Percentiles rank a stretch among this genome's conserved stretches.
Evolutionary conservation across 805 yeast species (phyloP).

Genomic region (Sugiyamaella qingdaonensis): DNA sequence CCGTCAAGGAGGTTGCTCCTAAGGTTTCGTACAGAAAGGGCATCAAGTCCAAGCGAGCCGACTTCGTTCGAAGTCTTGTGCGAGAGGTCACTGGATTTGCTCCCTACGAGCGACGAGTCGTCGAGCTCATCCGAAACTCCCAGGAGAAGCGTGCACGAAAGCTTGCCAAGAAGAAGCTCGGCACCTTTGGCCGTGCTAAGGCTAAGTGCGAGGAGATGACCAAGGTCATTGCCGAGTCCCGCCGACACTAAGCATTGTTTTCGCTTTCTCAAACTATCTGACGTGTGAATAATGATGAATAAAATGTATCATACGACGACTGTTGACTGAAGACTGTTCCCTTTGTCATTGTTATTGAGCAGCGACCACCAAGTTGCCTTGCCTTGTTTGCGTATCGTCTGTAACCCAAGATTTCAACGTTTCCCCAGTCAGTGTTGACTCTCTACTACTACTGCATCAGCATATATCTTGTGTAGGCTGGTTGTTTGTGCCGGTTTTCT

Average conservation of each 20-base stretch:
- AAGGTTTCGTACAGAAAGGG: conserved; percentile 96
- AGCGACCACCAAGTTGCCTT: too few relatives aligned
- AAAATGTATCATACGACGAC: not conserved
- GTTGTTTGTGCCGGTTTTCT: too few relatives aligned
- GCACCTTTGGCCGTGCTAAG: conserved; percentile 99
- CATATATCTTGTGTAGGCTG: too few relatives aligned
- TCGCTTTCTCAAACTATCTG: not conserved
- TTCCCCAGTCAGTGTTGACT: too few relatives aligned
- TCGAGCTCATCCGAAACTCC: conserved; percentile 99
- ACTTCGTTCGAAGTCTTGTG: conserved; percentile 91
- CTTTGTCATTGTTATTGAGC: too few relatives aligned
- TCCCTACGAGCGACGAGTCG: conserved; percentile 99
- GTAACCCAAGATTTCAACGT: too few relatives aligned
- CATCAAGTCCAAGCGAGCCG: conserved; percentile 90
- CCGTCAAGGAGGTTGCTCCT: conserved; percentile 77
- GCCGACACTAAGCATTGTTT: conserved; percentile 38
- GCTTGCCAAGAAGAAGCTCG: conserved; percentile 98
- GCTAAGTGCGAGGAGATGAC: conserved; percentile 99
- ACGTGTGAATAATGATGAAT: conserved; percentile 3
- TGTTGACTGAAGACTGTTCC: too few relatives aligned
- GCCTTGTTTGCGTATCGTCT: too few relatives aligned
- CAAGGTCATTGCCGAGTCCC: conserved; percentile 92
- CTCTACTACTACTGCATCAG: too few relatives aligned
- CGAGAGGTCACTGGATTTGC: conserved; percentile 98
- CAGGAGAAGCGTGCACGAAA: conserved; percentile 99